Percentiles rank a stretch among this genome's conserved stretches.
These are phyloP conservation scores for Xerophyta viscosa DNA, from an alignment of 106 monocot species.

Conservation along the genomic window DNA sequence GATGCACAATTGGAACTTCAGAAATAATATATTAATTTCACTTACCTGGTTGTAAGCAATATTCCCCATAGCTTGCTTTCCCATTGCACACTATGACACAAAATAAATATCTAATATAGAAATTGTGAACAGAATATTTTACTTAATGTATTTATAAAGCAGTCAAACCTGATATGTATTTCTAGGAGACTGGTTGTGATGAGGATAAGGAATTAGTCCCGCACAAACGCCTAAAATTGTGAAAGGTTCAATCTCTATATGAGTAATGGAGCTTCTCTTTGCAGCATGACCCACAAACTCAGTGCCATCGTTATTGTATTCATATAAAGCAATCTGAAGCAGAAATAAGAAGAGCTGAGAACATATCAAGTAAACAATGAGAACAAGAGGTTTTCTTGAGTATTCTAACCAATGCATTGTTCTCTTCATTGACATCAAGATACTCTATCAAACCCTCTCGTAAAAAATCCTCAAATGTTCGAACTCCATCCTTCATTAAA, in stretches of 20 bases:
- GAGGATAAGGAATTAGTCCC: constrained; percentile 96
- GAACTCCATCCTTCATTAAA: constrained; percentile 65
- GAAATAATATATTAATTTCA: not conserved
- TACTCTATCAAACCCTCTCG: constrained; percentile 88
- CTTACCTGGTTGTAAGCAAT: constrained; percentile 97
- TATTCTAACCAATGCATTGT: constrained; percentile 84
- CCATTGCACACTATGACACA: constrained; percentile 90
- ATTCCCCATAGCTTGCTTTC: constrained; percentile 99
- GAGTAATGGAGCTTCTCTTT: constrained; percentile 53
- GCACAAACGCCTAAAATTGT: constrained; percentile 88
- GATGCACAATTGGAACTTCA: too few relatives aligned
- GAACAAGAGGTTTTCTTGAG: not conserved
- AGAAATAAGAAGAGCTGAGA: not conserved
- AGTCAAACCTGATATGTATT: constrained; percentile 88
- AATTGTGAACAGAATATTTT: not conserved
- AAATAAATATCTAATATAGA: too few relatives aligned
- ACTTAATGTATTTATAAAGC: not conserved
- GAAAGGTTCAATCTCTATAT: constrained; percentile 96
- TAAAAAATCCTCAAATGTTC: constrained; percentile 78
- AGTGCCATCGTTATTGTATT: constrained; percentile 32
- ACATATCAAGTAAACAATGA: too few relatives aligned
- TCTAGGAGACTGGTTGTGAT: constrained; percentile 97
- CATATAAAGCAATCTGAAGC: constrained; percentile 77
- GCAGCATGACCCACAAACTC: constrained; percentile 21
- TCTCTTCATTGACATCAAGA: constrained; percentile 99